Evolutionary conservation across 1,139 yeast species (phyloP), one percentile per base, ranked within the genome.

Genomic region (Yamadazyma sp.): DNA sequence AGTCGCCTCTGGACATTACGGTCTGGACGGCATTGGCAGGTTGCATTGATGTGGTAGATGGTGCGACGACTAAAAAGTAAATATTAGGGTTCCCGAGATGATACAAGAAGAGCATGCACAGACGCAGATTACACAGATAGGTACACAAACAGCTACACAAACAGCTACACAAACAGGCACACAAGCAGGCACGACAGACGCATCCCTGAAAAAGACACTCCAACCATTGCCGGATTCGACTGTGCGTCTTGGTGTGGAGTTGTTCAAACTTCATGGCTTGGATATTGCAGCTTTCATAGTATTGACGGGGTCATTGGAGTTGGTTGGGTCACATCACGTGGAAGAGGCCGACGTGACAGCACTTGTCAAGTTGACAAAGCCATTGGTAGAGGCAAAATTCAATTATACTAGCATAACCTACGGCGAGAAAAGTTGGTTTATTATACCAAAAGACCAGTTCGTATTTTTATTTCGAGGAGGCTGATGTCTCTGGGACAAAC

Each of bases 381-480:
- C 30, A 20, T 17, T 28, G 21, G 30, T 46, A 7, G 11, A 33
- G 8, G 29, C 44, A 11, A 29, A 32, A 7, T 31, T 41, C 9
- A 46, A 44, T 22, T 42, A 44, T 26, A 41, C 45, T 2, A 44
- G 31, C 27, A 20, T 47, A n/a, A 25, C 31, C 4, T 35, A 34
- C 22, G 34, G 44, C 7, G 13, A 25, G 2, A 31, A 33, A 5
- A 36, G 33, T 22, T 15, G 44, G n/a, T 39, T 36, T 21, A 27
- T 47, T 11, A 33, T 46, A 7, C 18, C 34, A 27, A 29, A 44
- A 30, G 35, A 35, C 15, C 40, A 33, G 20, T 46, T 40, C 33
- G 33, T 44, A 17, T 47, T 43, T 35, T 37, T 46, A 9, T 47
- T 47, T 39, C 16, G 12, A n/a, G 15, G 11, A 12, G n/a, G n/a